Percentiles rank a stretch among this genome's conserved stretches.
Conservation (phyloP, 352 stramenopile species). For the Aphanomyces astaci region DNA sequence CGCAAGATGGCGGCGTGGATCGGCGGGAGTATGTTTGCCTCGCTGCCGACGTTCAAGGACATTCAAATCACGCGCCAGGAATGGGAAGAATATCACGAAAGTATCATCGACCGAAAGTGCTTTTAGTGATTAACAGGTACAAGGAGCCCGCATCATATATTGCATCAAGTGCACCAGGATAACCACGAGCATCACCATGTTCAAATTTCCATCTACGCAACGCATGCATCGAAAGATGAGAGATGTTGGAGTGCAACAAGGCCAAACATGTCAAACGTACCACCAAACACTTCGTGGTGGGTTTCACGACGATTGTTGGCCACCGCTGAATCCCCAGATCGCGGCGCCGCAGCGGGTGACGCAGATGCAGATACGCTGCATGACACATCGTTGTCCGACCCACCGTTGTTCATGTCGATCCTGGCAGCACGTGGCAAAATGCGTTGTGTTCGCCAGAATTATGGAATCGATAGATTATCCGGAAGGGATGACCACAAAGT, state of each 20-base stretch:
- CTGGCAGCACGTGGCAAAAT: neutral
- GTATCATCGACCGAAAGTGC: slow-evolving; percentile 77
- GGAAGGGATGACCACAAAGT: neutral
- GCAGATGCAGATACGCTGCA: slow-evolving; percentile 5
- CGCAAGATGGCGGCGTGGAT: slow-evolving; percentile 82
- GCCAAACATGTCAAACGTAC: slow-evolving; percentile 29
- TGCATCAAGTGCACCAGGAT: slow-evolving; percentile 82
- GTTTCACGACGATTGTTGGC: neutral
- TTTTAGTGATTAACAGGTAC: slow-evolving; percentile 69
- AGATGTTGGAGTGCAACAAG: neutral
- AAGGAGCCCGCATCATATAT: slow-evolving; percentile 77
- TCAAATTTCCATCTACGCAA: slow-evolving; percentile 46
- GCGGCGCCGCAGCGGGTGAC: neutral
- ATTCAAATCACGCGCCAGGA: slow-evolving; percentile 85
- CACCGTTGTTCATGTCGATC: neutral
- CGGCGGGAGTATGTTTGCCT: slow-evolving; percentile 84
- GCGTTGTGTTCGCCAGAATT: neutral
- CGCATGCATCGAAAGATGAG: neutral
- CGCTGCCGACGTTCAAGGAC: slow-evolving; percentile 77
- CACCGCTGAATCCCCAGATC: neutral
- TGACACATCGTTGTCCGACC: neutral
- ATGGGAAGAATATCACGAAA: slow-evolving; percentile 85
- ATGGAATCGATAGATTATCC: neutral
- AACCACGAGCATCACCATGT: slow-evolving; percentile 80
- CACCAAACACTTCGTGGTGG: slow-evolving; percentile 81